These are phyloP conservation scores for Moricandia arvensis DNA, from an alignment of 345 rosid species.

Conservation along the genomic window DNA sequence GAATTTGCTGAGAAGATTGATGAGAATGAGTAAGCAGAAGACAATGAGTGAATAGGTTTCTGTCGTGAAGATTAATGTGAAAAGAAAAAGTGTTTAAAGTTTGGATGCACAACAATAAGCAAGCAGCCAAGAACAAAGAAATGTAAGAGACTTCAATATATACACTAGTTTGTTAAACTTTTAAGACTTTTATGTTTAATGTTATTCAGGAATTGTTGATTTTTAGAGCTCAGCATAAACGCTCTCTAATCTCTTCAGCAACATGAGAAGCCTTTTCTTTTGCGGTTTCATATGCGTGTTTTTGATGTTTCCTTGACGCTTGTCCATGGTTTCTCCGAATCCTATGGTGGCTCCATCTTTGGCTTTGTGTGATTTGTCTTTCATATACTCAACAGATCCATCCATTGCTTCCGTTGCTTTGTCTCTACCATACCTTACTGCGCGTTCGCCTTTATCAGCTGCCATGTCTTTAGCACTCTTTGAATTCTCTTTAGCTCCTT, in stretches of 20 bases:
- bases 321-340: slow-evolving; percentile 23
- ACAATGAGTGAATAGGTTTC: slow-evolving; percentile 46
- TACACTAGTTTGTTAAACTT: not conserved
- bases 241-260: slow-evolving; percentile 43
- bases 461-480: slow-evolving; percentile 30
- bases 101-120: slow-evolving; percentile 87
- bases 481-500: slow-evolving; percentile 24
- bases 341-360: slow-evolving; percentile 21
- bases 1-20: slow-evolving; percentile 51
- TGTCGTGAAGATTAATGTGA: slow-evolving; percentile 53
- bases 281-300: slow-evolving; percentile 43
- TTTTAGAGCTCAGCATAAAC: slow-evolving; percentile 31
- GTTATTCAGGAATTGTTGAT: not conserved
- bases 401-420: slow-evolving; percentile 29
- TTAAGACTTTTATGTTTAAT: not conserved
- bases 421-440: slow-evolving; percentile 34
- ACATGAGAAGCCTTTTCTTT: slow-evolving; percentile 54
- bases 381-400: slow-evolving; percentile 27
- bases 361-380: slow-evolving; percentile 24
- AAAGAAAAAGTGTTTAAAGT: slow-evolving; percentile 67
- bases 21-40: slow-evolving; percentile 64
- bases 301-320: slow-evolving; percentile 38
- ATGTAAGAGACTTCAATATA: slow-evolving; percentile 19
- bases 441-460: slow-evolving; percentile 20
- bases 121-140: slow-evolving; percentile 30